A percentile compares a stretch with the other conserved stretches of the same genome.
These are phyloP conservation scores for Colletotrichum sp. DNA, from an alignment of 2,329 filamentous ascomycete genomes.

Conservation along the genomic window DNA sequence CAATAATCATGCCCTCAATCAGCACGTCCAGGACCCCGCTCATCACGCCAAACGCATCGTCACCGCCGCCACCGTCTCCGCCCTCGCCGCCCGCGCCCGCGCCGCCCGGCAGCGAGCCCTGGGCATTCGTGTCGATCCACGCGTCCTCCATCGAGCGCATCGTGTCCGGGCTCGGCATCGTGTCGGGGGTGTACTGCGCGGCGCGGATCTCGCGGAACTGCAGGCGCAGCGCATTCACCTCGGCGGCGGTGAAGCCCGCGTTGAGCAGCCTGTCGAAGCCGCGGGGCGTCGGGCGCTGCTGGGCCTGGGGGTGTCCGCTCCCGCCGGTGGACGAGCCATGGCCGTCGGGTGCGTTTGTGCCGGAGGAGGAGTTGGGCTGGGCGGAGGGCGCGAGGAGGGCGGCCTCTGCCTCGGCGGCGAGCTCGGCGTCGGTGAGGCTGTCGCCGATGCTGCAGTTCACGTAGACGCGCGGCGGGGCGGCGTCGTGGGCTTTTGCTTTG, in stretches of 20 bases:
- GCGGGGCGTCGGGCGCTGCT: conserved; percentile 40
- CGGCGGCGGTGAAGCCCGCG: conserved; percentile 80
- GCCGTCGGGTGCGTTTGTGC: background rate
- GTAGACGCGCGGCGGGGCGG: conserved; percentile 66
- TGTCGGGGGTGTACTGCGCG: conserved; percentile 83
- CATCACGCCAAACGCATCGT: conserved; percentile 47
- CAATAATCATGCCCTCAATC: conserved; percentile 85
- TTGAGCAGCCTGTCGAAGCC: conserved; percentile 88
- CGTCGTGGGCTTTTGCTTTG: conserved; percentile 64
- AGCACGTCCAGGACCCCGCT: conserved; percentile 78
- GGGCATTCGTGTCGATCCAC: conserved; percentile 80
- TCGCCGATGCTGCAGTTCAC: conserved; percentile 93
- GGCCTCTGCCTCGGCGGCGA: conserved; percentile 68
- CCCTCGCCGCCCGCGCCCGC: conserved; percentile 4
- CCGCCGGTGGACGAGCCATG: background rate
- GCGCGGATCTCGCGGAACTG: conserved; percentile 90
- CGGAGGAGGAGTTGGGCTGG: conserved; percentile 7
- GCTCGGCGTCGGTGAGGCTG: conserved; percentile 69
- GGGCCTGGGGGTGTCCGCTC: background rate
- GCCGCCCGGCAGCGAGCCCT: conserved; percentile 31
- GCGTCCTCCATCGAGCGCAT: conserved; percentile 83
- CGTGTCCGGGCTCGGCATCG: conserved; percentile 80
- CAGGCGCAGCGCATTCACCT: conserved; percentile 83
- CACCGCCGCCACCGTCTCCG: conserved; percentile 42
- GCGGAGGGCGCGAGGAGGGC: conserved; percentile 32